These are phyloP conservation scores for Rubia balearica DNA, from an alignment of 305 asterid species.

Conservation along the genomic window DNA sequence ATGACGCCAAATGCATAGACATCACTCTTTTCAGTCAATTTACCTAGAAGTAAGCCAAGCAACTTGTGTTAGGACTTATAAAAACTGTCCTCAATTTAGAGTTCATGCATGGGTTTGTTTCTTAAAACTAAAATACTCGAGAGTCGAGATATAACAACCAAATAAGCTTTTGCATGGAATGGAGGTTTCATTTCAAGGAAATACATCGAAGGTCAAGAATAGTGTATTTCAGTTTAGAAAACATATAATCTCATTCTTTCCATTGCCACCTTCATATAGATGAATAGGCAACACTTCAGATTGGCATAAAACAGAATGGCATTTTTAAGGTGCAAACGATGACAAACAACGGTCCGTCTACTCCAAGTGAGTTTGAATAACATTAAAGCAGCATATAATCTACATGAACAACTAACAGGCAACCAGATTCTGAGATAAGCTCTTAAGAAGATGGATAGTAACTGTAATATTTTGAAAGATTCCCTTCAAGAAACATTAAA, in stretches of 20 bases:
- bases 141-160: not conserved
- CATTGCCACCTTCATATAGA: not conserved
- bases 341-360: not conserved
- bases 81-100: not conserved
- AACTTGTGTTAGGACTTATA: not conserved
- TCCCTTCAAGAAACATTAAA: not conserved
- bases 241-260: not conserved
- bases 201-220: not conserved
- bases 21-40: slow-evolving; percentile 88
- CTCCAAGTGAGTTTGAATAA: not conserved
- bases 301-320: not conserved
- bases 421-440: not conserved
- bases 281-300: not conserved
- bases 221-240: not conserved
- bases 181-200: not conserved
- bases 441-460: not conserved
- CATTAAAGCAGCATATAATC: not conserved
- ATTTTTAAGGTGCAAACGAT: not conserved
- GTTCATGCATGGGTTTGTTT: not conserved
- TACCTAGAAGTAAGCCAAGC: slow-evolving; percentile 38
- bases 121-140: not conserved
- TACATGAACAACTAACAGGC: not conserved
- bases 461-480: not conserved
- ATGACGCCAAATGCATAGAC: slow-evolving; percentile 86
- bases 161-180: slow-evolving; percentile 7